Evolutionary conservation across 495 filamentous ascomycete species (phyloP), one percentile per base, ranked within the genome.

Genomic region (Aspergillus kassunensis): DNA sequence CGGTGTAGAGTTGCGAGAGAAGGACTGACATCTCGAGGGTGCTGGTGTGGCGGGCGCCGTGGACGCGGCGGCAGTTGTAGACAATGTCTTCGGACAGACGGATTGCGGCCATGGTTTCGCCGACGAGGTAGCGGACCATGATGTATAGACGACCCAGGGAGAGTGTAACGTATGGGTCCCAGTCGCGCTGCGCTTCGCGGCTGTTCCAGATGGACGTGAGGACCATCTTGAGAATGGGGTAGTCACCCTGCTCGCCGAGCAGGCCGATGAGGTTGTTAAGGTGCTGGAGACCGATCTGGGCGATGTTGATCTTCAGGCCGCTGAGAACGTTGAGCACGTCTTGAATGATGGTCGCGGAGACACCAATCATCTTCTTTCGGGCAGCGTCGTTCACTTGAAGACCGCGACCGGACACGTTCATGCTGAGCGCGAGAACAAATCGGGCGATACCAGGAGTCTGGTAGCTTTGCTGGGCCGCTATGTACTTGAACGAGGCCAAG

Each of bases 41-140:
- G 41, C 52, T 66, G 19, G 62, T 46, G 57, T 71, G 63, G 41
- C 59, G 65, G 33, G 65, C 52, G n/a, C 68, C 68, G 49, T 73
- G 65, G 16, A 73, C 70, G 21, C 68, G 66, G n/a, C 65, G 65
- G 55, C 65, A 70, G 54, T 73, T 73, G 57, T 73, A 73, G 2
- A 69, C 65, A n/a, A 72, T 69, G 33, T 73, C 70, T 55, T 73
- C 69, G n/a, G 70, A 67, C 7, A 73, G 59, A 19, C 70, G 70
- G 24, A 68, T 39, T 1, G 70, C 68, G 21, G 64, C 69, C 6
- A 56, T 39, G 1, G 51, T 39, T 19, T 72, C 66, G 24, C 61
- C 66, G 13, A 60, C 54, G 11, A 69, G 56, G 48, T 68, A 72
- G 35, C 69, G 67, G 27, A 58, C 67, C n/a, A 72, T 53, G 36